Evolutionary conservation across 768 basidiomycete species (phyloP).

Genomic region (Pleurotus cornucopiae): DNA sequence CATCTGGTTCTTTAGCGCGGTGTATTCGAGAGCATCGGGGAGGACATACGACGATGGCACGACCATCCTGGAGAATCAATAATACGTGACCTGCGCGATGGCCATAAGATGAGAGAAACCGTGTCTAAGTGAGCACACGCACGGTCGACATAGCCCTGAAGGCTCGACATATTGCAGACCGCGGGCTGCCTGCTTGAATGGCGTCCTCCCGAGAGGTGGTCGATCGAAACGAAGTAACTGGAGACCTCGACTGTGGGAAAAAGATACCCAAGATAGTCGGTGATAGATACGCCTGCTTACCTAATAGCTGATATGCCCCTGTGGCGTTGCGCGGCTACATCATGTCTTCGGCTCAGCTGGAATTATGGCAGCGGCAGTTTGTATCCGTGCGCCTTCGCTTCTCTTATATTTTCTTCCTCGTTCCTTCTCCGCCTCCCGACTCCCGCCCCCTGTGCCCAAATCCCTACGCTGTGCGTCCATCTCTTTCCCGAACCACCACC

Average conservation of each 20-base stretch:
- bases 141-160: constrained; percentile 92
- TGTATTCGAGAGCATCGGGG: not conserved
- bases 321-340: too few relatives aligned
- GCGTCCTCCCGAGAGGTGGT: not conserved
- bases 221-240: too few relatives aligned
- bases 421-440: not conserved
- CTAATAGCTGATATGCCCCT: not conserved
- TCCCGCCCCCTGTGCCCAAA: not conserved
- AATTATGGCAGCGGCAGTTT: not conserved
- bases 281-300: not conserved
- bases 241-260: not conserved
- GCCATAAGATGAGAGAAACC: not conserved
- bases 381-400: not conserved
- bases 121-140: constrained; percentile 19
- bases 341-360: not conserved
- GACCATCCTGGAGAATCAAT: constrained; percentile 93
- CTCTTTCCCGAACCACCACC: not conserved
- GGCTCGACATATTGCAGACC: constrained; percentile 66
- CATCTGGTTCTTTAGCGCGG: too few relatives aligned
- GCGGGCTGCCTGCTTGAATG: constrained; percentile 2
- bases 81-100: constrained; percentile 71
- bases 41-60: constrained; percentile 80
- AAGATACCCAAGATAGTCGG: not conserved
- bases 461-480: not conserved
- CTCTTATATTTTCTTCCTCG: not conserved